Percentiles rank a stretch among this genome's conserved stretches.
phyloP scores from a whole-genome alignment of 2,329 filamentous ascomycete genomes.

The Xylaria sp. region DNA sequence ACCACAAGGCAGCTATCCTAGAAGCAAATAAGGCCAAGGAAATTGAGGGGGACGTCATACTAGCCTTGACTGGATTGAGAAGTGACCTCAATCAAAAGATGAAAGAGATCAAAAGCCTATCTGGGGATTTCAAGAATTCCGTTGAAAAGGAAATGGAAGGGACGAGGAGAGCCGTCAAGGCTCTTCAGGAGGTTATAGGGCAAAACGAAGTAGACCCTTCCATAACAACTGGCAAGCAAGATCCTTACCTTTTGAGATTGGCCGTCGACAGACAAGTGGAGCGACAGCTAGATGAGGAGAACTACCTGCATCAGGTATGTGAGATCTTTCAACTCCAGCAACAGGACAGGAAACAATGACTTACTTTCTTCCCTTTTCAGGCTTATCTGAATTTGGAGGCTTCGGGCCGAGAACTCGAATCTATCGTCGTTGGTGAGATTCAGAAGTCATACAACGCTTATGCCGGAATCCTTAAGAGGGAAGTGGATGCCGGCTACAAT shows the following conservation, averaged over 20 bases:
- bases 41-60: constrained; percentile 90
- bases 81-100: constrained; percentile 95
- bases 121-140: constrained; percentile 95
- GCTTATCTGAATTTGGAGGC: constrained; percentile 94
- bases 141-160: constrained; percentile 94
- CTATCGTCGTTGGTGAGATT: constrained; percentile 96
- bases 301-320: constrained; percentile 89
- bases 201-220: constrained; percentile 82
- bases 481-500: constrained; percentile 83
- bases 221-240: constrained; percentile 82
- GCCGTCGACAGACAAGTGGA: constrained; percentile 91
- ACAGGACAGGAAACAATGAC: constrained; percentile 17
- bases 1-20: constrained; percentile 81
- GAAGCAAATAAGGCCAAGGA: constrained; percentile 91
- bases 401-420: constrained; percentile 93
- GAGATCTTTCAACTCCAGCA: constrained; percentile 23
- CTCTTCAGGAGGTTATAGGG: constrained; percentile 83
- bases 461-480: constrained; percentile 88
- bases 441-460: constrained; percentile 98
- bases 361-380: constrained; percentile 56
- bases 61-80: constrained; percentile 84
- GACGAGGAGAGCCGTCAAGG: constrained; percentile 81
- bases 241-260: constrained; percentile 88
- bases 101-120: constrained; percentile 95
- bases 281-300: constrained; percentile 94